phyloP scores from a whole-genome alignment of 225 moss, liverwort and hornwort genomes.

The Sphagnum tenellum region DNA sequence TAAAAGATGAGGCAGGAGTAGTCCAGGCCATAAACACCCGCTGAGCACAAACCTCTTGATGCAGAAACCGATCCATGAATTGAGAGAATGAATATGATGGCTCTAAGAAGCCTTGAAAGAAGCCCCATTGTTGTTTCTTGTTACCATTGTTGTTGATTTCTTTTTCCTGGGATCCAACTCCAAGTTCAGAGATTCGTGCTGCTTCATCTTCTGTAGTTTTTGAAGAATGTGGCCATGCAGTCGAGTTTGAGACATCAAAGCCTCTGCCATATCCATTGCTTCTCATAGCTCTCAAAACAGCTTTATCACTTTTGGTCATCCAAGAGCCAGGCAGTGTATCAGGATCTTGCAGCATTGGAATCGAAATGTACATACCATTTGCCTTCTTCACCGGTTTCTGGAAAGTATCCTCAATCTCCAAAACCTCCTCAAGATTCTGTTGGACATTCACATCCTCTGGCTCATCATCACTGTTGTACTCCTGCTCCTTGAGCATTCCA shows the following conservation, averaged over 20 bases:
- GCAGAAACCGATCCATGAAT: slow-evolving; percentile 59
- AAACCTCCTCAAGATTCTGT: slow-evolving; percentile 28
- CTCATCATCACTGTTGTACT: slow-evolving; percentile 38
- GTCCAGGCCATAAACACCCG: slow-evolving; percentile 94
- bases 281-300: slow-evolving; percentile 18
- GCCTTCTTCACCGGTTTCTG: slow-evolving; percentile 39
- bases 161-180: slow-evolving; percentile 17
- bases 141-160: slow-evolving; percentile 8
- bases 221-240: neutral
- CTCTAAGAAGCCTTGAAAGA: slow-evolving; percentile 32
- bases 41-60: slow-evolving; percentile 42
- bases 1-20: slow-evolving; percentile 78
- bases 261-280: slow-evolving; percentile 5
- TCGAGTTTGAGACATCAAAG: neutral
- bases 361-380: slow-evolving; percentile 6
- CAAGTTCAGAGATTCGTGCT: slow-evolving; percentile 8
- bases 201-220: slow-evolving; percentile 13
- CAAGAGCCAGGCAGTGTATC: slow-evolving; percentile 27
- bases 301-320: slow-evolving; percentile 40
- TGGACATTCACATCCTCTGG: slow-evolving; percentile 29
- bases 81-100: slow-evolving; percentile 46
- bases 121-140: slow-evolving; percentile 45
- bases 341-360: slow-evolving; percentile 45
- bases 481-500: slow-evolving; percentile 5
- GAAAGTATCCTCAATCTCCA: slow-evolving; percentile 37